Percentiles rank a stretch among this genome's conserved stretches.
Conservation (phyloP, 257 asterid genomes). For the Plectranthus barbatus region DNA sequence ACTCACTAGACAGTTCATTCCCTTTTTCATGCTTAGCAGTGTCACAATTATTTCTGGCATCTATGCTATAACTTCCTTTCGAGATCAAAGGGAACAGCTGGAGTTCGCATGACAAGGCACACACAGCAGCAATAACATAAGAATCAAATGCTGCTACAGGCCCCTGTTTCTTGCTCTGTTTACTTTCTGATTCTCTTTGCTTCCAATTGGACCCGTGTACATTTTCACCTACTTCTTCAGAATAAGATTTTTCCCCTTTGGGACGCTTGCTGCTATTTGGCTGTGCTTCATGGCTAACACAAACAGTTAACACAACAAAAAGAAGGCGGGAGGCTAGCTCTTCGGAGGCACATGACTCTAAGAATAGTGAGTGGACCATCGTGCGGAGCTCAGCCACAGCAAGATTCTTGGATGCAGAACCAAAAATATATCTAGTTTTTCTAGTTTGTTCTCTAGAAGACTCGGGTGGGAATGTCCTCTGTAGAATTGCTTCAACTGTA, state of each 20-base stretch:
- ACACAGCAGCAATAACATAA: constrained; percentile 94
- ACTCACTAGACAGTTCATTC: constrained; percentile 39
- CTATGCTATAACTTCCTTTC: constrained; percentile 37
- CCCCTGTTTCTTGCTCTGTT: constrained; percentile 63
- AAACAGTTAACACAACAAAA: constrained; percentile 87
- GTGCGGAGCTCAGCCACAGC: constrained; percentile 96
- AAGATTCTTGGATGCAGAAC: constrained; percentile 89
- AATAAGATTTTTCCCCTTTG: constrained; percentile 41
- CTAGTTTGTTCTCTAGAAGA: constrained; percentile 73
- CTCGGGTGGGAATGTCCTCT: constrained; percentile 88
- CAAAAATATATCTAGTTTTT: constrained; percentile 65
- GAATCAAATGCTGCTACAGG: constrained; percentile 97
- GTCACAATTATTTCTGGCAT: constrained; percentile 22
- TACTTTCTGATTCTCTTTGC: constrained; percentile 32
- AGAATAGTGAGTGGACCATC: constrained; percentile 87
- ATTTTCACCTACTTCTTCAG: constrained; percentile 39
- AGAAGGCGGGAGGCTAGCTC: constrained; percentile 98
- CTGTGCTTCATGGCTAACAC: constrained; percentile 93
- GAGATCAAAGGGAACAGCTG: constrained; percentile 80
- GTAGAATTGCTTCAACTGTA: constrained; percentile 92
- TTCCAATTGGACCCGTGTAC: constrained; percentile 27
- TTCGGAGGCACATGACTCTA: constrained; percentile 80
- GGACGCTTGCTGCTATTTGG: constrained; percentile 67
- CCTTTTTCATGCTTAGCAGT: constrained; percentile 39
- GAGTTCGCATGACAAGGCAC: constrained; percentile 96